A percentile compares a stretch with the other conserved stretches of the same genome.
Conservation (phyloP, 2,329 filamentous ascomycete species). For the Aspergillus felis region DNA sequence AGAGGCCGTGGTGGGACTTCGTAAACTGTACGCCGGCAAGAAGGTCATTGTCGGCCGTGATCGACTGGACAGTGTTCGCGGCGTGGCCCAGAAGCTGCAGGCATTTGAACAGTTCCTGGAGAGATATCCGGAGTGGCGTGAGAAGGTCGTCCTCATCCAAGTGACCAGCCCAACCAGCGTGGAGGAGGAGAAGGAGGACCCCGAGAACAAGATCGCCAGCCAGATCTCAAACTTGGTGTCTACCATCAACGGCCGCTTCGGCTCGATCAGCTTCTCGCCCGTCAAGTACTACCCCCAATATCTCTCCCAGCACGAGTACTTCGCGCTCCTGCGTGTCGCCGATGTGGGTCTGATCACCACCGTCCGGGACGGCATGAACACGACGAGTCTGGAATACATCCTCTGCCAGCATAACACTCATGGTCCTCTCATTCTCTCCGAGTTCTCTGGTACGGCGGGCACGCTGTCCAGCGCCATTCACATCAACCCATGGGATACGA, state of each 20-base stretch:
- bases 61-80: slow-evolving; percentile 85
- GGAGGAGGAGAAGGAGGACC: slow-evolving; percentile 71
- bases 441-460: slow-evolving; percentile 91
- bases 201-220: slow-evolving; percentile 75
- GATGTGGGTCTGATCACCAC: slow-evolving; percentile 94
- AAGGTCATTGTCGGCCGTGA: slow-evolving; percentile 95
- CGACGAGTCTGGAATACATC: slow-evolving; percentile 90
- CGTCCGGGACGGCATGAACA: slow-evolving; percentile 97
- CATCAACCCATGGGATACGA: slow-evolving; percentile 94
- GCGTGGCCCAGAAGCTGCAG: slow-evolving; percentile 92
- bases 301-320: slow-evolving; percentile 84
- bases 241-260: slow-evolving; percentile 86
- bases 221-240: slow-evolving; percentile 88
- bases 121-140: slow-evolving; percentile 84
- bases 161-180: slow-evolving; percentile 84
- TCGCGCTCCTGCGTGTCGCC: slow-evolving; percentile 82
- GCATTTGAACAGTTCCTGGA: slow-evolving; percentile 92
- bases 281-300: slow-evolving; percentile 96
- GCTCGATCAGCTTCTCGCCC: slow-evolving; percentile 81
- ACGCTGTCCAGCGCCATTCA: slow-evolving; percentile 82
- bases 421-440: slow-evolving; percentile 86
- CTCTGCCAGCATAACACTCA: slow-evolving; percentile 84
- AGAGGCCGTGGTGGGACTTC: slow-evolving; percentile 67
- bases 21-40: slow-evolving; percentile 76
- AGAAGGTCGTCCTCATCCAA: slow-evolving; percentile 89